phyloP scores from a whole-genome alignment of 1,284 basidiomycete genomes.

The Puccinia coronata region DNA sequence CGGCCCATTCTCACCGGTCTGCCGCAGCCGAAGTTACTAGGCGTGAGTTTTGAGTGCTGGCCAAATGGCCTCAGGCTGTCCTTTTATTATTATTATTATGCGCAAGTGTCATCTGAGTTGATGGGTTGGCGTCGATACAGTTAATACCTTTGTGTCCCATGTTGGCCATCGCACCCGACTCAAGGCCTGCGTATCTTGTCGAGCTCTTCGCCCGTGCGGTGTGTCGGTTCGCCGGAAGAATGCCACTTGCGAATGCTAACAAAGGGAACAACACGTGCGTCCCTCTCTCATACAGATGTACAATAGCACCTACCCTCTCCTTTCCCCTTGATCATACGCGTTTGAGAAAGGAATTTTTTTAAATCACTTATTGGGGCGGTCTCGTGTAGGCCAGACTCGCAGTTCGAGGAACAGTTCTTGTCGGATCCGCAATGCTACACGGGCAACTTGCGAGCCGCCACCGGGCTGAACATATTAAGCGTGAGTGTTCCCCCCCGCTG shows the following conservation, averaged over 20 bases:
- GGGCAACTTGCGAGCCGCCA: slow-evolving; percentile 55
- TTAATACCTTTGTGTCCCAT: slow-evolving; percentile 47
- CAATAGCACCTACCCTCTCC: neutral
- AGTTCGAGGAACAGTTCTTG: slow-evolving; percentile 23
- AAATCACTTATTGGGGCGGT: too few relatives aligned
- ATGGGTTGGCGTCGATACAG: slow-evolving; percentile 9
- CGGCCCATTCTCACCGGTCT: neutral
- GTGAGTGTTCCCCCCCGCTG: slow-evolving; percentile 24
- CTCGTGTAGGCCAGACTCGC: slow-evolving; percentile 27
- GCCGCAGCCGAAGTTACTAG: slow-evolving; percentile 33
- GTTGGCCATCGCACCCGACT: slow-evolving; percentile 40
- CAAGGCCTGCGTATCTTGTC: slow-evolving; percentile 28
- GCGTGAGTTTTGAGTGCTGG: slow-evolving; percentile 31
- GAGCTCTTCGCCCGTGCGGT: slow-evolving; percentile 18
- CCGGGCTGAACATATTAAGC: slow-evolving; percentile 55
- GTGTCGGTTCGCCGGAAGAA: slow-evolving; percentile 23
- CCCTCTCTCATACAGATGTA: neutral
- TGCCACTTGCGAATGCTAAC: slow-evolving; percentile 32
- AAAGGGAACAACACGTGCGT: slow-evolving; percentile 46
- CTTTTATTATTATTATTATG: too few relatives aligned
- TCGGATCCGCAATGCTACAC: slow-evolving; percentile 53
- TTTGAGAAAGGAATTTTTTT: neutral
- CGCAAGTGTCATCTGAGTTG: too few relatives aligned
- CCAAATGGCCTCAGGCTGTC: neutral
- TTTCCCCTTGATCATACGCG: neutral